Conservation (phyloP, 208 protist genomes). For the Leishmania braziliensis region DNA sequence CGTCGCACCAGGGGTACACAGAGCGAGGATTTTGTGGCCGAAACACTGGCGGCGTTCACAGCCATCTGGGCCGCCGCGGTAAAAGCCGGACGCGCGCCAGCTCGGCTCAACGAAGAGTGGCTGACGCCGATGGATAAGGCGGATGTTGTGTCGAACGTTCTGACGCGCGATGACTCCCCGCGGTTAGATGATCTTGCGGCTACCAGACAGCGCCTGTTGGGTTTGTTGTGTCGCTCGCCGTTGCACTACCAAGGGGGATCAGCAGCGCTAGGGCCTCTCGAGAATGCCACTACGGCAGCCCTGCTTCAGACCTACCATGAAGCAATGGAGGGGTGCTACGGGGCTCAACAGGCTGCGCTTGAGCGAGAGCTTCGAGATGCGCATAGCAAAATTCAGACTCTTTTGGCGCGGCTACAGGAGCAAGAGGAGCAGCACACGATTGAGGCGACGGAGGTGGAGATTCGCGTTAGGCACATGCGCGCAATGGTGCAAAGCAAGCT, state of each 20-base stretch:
- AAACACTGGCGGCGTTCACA: constrained; percentile 13
- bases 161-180: constrained; percentile 5
- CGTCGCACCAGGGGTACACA: constrained; percentile 5
- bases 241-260: constrained; percentile 13
- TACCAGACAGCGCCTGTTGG: constrained; percentile 9
- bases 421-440: constrained; percentile 16
- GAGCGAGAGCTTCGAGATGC: constrained; percentile 17
- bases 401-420: constrained; percentile 11
- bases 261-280: neutral
- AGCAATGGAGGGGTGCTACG: constrained; percentile 1
- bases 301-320: constrained; percentile 21
- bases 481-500: constrained; percentile 62
- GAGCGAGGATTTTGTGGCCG: constrained; percentile 18
- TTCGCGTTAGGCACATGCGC: constrained; percentile 44
- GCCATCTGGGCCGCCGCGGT: constrained; percentile 18
- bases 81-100: constrained; percentile 1
- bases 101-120: constrained; percentile 21
- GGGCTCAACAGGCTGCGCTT: neutral
- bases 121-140: constrained; percentile 28
- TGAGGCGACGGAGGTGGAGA: constrained; percentile 33
- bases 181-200: constrained; percentile 25
- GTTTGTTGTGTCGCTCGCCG: constrained; percentile 10
- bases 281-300: constrained; percentile 4
- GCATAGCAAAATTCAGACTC: neutral
- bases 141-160: neutral